Percentiles rank a stretch among this genome's conserved stretches.
Conservation (phyloP, 352 stramenopile species). For the Pythium aquatile region DNA sequence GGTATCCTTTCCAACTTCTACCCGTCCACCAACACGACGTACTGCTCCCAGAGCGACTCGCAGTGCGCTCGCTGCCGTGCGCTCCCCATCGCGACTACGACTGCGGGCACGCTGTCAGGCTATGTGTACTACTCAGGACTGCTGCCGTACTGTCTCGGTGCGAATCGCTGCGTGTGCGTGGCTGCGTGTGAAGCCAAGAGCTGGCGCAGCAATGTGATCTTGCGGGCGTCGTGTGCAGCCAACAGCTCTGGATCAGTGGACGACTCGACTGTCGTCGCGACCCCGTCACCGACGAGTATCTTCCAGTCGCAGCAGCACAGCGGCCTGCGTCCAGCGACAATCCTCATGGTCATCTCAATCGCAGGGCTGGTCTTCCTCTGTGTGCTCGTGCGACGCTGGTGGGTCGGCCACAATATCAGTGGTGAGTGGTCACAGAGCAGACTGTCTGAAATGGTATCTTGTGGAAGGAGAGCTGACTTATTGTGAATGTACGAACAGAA, state of each 20-base stretch:
- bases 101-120: constrained; percentile 8
- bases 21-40: constrained; percentile 47
- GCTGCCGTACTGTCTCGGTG: constrained; percentile 44
- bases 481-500: neutral
- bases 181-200: constrained; percentile 40
- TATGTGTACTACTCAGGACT: constrained; percentile 26
- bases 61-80: constrained; percentile 37
- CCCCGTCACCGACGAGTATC: constrained; percentile 9
- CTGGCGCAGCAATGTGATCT: constrained; percentile 30
- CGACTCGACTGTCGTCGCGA: constrained; percentile 16
- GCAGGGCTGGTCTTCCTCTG: constrained; percentile 8
- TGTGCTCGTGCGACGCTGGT: constrained; percentile 13
- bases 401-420: constrained; percentile 7
- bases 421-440: neutral
- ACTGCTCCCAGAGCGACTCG: constrained; percentile 44
- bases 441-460: too few species aligned
- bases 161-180: constrained; percentile 51
- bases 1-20: constrained; percentile 34
- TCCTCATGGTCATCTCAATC: constrained; percentile 16
- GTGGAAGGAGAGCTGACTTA: neutral
- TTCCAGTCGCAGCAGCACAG: constrained; percentile 8
- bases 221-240: constrained; percentile 9
- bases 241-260: constrained; percentile 16
- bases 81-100: constrained; percentile 24
- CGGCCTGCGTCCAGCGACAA: constrained; percentile 4